A percentile compares a stretch with the other conserved stretches of the same genome.
Evolutionary conservation across 352 stramenopile species (phyloP).

Genomic region (Salisapilia sapeloensis): DNA sequence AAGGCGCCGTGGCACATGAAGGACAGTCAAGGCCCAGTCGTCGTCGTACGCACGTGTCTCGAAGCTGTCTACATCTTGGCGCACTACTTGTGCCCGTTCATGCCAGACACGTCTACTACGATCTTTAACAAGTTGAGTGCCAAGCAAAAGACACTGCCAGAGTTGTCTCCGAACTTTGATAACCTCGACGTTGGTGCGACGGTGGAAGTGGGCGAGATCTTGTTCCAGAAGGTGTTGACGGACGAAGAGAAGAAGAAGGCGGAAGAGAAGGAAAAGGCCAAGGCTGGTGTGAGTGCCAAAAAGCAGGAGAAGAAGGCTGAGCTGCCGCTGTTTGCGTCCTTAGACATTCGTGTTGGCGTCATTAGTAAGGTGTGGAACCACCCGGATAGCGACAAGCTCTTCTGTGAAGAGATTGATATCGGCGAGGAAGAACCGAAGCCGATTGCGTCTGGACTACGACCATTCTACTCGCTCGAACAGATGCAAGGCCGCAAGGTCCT

Average conservation of each 20-base stretch:
- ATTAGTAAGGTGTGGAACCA: slow-evolving; percentile 75
- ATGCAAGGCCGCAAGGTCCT: slow-evolving; percentile 91
- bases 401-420: slow-evolving; percentile 98
- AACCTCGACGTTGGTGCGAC: slow-evolving; percentile 85
- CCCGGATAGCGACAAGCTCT: slow-evolving; percentile 89
- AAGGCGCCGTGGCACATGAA: slow-evolving; percentile 96
- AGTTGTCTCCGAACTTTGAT: slow-evolving; percentile 70
- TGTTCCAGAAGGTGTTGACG: slow-evolving; percentile 88
- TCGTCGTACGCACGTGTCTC: slow-evolving; percentile 90
- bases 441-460: slow-evolving; percentile 90
- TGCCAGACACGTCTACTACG: slow-evolving; percentile 74
- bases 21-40: slow-evolving; percentile 74
- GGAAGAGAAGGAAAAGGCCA: slow-evolving; percentile 23
- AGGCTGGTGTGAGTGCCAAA: too few relatives aligned
- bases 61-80: slow-evolving; percentile 94
- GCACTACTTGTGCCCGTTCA: slow-evolving; percentile 92
- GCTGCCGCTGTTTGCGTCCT: slow-evolving; percentile 44
- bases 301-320: slow-evolving; percentile 29
- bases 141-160: slow-evolving; percentile 41
- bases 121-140: slow-evolving; percentile 94
- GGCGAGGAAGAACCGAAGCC: slow-evolving; percentile 86
- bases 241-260: slow-evolving; percentile 63
- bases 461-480: slow-evolving; percentile 91
- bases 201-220: slow-evolving; percentile 86
- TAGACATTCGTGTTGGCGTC: slow-evolving; percentile 69